A percentile compares a stretch with the other conserved stretches of the same genome.
phyloP scores from a whole-genome alignment of 768 basidiomycete genomes.

The Mrakia hoshinonis region DNA sequence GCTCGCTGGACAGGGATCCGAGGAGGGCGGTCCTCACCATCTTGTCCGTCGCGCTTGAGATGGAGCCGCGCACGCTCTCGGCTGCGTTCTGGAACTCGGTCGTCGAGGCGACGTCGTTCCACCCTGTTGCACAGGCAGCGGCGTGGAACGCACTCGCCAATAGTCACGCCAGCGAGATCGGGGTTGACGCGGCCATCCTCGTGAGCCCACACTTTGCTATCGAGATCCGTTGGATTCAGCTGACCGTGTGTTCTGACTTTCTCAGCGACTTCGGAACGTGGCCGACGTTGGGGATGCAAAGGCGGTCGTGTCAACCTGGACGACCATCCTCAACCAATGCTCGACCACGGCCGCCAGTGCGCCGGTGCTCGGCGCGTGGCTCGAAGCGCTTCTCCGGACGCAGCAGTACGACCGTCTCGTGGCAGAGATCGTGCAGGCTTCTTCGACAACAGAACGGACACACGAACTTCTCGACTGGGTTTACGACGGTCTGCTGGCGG shows the following conservation, averaged over 20 bases:
- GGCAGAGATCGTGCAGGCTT: neutral
- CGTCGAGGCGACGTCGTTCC: constrained; percentile 2
- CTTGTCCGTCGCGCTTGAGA: neutral
- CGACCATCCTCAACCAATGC: neutral
- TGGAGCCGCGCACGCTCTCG: neutral
- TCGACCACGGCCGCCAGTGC: neutral
- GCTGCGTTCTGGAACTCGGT: neutral
- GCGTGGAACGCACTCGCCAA: neutral
- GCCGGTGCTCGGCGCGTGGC: neutral
- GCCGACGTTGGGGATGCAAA: neutral
- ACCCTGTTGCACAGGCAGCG: neutral
- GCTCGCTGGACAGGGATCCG: neutral
- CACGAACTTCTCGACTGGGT: neutral
- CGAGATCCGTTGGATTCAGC: neutral
- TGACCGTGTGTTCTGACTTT: neutral
- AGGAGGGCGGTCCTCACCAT: neutral
- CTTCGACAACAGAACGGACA: neutral
- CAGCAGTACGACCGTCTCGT: neutral
- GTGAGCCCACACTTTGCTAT: neutral
- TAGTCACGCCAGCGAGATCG: neutral
- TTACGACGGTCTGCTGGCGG: neutral
- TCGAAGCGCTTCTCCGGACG: neutral
- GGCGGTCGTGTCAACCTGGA: neutral
- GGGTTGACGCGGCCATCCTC: neutral
- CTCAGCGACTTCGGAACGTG: neutral